Evolutionary conservation across 768 basidiomycete genomes (phyloP).

Genomic region (Russula olivacea): DNA sequence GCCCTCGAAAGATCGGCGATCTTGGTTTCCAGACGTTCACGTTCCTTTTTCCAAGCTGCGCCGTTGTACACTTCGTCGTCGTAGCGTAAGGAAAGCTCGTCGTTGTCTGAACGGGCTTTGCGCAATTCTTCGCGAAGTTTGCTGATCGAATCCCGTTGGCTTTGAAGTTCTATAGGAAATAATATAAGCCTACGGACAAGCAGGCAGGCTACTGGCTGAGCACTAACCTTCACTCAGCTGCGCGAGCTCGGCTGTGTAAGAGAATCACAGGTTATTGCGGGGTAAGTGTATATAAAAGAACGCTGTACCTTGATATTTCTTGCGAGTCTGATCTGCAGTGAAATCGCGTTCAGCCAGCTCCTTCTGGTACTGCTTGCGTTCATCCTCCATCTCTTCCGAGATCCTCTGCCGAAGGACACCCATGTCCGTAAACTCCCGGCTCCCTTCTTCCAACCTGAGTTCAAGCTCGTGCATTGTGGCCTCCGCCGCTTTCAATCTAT

Average conservation of each 20-base stretch:
- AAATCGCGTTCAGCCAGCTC: conserved; percentile 79
- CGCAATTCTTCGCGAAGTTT: conserved; percentile 75
- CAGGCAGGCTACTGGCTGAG: not conserved
- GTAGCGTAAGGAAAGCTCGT: conserved; percentile 65
- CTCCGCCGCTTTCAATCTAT: conserved; percentile 46
- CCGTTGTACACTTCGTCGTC: conserved; percentile 76
- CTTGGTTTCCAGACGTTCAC: conserved; percentile 79
- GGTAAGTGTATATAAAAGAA: not conserved
- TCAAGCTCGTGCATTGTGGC: conserved; percentile 53
- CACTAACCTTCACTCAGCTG: conserved; percentile 69
- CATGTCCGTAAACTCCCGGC: conserved; percentile 60
- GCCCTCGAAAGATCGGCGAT: conserved; percentile 69
- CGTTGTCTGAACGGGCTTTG: conserved; percentile 68
- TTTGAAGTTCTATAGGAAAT: conserved; percentile 54
- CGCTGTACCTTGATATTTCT: conserved; percentile 76
- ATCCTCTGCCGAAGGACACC: conserved; percentile 59
- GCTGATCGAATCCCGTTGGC: conserved; percentile 69
- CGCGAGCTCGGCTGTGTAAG: conserved; percentile 59
- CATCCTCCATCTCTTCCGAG: conserved; percentile 72
- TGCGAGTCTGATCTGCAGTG: conserved; percentile 69
- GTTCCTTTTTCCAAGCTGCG: conserved; percentile 82
- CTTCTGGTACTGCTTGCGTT: conserved; percentile 71
- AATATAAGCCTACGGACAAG: not conserved
- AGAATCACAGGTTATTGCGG: not conserved
- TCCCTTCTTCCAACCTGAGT: conserved; percentile 57